Conservation (phyloP, 2,329 filamentous ascomycete species). For the Dryadomyces sulphureus region DNA sequence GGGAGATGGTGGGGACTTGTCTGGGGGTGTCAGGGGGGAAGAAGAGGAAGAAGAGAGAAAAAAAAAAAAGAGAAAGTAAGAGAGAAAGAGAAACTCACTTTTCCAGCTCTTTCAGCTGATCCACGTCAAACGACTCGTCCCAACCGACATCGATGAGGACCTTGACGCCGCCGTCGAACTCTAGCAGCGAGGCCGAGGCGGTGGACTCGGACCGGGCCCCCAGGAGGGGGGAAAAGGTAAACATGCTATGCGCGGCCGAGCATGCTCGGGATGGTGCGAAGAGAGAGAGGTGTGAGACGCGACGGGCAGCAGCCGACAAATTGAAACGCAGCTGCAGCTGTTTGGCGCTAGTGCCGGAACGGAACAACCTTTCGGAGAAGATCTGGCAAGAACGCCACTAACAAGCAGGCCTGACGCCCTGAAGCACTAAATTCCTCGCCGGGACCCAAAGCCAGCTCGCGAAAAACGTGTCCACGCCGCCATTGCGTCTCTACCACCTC, state of each 20-base stretch:
- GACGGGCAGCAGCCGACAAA: too few species aligned
- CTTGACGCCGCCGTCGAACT: constrained; percentile 94
- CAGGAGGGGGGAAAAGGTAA: constrained; percentile 85
- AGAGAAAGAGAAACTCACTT: constrained; percentile 41
- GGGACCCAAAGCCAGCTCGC: not conserved
- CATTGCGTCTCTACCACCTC: not conserved
- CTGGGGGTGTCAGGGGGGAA: constrained; percentile 26
- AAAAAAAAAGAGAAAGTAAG: not conserved
- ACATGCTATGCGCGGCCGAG: constrained; percentile 44
- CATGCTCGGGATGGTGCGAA: too few species aligned
- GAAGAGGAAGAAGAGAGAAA: not conserved
- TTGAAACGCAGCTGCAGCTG: too few species aligned
- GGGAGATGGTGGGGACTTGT: constrained; percentile 79
- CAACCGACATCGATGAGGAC: constrained; percentile 89
- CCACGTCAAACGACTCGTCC: constrained; percentile 79
- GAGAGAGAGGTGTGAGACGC: too few species aligned
- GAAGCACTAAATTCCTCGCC: not conserved
- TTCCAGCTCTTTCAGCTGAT: constrained; percentile 74
- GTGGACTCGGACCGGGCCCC: constrained; percentile 78
- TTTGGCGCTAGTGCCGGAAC: constrained; percentile 3
- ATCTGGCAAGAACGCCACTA: not conserved
- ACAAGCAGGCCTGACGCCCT: not conserved
- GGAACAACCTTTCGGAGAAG: constrained; percentile 18
- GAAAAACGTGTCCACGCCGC: constrained; percentile 8
- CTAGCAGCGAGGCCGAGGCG: constrained; percentile 87